phyloP scores from a whole-genome alignment of 805 yeast species.

The Metschnikowia anglica region DNA sequence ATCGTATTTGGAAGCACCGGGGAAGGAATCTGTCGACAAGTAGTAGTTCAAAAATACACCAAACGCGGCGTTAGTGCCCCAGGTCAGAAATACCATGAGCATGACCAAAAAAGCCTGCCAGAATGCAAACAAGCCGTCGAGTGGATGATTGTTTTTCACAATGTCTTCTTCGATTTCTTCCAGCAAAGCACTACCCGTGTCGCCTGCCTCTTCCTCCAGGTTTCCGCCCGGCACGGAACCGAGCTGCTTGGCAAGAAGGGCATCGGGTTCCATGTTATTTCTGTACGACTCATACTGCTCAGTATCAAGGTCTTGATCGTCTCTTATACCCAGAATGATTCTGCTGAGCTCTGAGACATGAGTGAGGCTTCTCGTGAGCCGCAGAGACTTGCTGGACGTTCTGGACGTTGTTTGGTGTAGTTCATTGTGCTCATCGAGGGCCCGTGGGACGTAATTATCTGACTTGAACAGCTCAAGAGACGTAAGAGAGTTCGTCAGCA shows the following conservation, averaged over 20 bases:
- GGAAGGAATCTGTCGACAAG: conserved; percentile 40
- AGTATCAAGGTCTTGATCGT: conserved; percentile 20
- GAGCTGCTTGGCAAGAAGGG: conserved; percentile 13
- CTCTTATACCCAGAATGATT: conserved; percentile 18
- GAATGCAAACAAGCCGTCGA: conserved; percentile 21
- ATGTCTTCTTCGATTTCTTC: neutral
- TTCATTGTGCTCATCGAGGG: conserved; percentile 5
- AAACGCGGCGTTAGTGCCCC: conserved; percentile 59
- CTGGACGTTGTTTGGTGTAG: conserved; percentile 7
- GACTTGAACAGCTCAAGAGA: conserved; percentile 10
- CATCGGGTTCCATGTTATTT: conserved; percentile 16
- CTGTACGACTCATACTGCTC: conserved; percentile 14
- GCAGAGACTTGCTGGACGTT: conserved; percentile 6
- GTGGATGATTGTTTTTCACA: conserved; percentile 15
- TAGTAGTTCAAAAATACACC: conserved; percentile 60
- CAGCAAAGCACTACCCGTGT: no score
- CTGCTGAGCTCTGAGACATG: conserved; percentile 17
- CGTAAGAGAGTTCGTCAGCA: conserved; percentile 11
- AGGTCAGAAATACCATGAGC: conserved; percentile 47
- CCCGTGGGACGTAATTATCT: conserved; percentile 10
- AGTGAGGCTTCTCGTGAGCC: conserved; percentile 13
- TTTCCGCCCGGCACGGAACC: conserved; percentile 1
- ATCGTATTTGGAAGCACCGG: conserved; percentile 56
- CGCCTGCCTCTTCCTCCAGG: neutral
- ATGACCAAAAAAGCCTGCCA: conserved; percentile 29